Evolutionary conservation across 306 rosid genomes (phyloP).

Genomic region (Trifolium repens): DNA sequence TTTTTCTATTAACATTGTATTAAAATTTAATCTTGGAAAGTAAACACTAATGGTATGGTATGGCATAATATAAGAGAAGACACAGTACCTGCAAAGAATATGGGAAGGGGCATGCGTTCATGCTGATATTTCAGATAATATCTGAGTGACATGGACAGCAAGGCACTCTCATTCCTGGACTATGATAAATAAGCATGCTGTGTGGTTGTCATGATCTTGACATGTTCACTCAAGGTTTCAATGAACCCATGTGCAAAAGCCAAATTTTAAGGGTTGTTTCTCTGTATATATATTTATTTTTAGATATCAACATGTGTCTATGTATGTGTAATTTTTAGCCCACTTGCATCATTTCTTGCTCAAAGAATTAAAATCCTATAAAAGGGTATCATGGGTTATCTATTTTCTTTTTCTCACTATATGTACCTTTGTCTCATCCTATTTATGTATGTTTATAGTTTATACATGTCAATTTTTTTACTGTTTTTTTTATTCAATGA

Average conservation of each 20-base stretch:
- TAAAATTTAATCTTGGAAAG: too few species aligned
- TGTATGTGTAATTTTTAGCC: slow-evolving; percentile 11
- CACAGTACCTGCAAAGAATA: slow-evolving; percentile 43
- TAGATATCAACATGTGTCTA: slow-evolving; percentile 6
- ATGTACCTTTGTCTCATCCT: slow-evolving; percentile 26
- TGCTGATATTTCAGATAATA: slow-evolving; percentile 51
- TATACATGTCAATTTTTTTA: too few species aligned
- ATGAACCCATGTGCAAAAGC: slow-evolving; percentile 88
- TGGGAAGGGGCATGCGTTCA: slow-evolving; percentile 47
- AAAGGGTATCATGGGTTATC: slow-evolving; percentile 35
- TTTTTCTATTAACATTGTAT: too few species aligned
- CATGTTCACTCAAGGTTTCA: slow-evolving; percentile 47
- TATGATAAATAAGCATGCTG: slow-evolving; percentile 50
- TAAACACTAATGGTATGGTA: neutral
- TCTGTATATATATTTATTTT: slow-evolving; percentile 24
- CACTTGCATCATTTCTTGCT: slow-evolving; percentile 18
- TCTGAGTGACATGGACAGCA: slow-evolving; percentile 67
- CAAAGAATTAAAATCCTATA: neutral
- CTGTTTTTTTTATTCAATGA: neutral
- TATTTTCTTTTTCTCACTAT: slow-evolving; percentile 8
- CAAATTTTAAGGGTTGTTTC: slow-evolving; percentile 57
- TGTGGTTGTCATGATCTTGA: slow-evolving; percentile 63
- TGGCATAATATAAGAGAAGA: neutral
- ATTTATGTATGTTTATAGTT: neutral
- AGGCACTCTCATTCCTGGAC: slow-evolving; percentile 46